phyloP scores from a whole-genome alignment of 176 grass and related monocot genomes.

The Raddia guianensis region DNA sequence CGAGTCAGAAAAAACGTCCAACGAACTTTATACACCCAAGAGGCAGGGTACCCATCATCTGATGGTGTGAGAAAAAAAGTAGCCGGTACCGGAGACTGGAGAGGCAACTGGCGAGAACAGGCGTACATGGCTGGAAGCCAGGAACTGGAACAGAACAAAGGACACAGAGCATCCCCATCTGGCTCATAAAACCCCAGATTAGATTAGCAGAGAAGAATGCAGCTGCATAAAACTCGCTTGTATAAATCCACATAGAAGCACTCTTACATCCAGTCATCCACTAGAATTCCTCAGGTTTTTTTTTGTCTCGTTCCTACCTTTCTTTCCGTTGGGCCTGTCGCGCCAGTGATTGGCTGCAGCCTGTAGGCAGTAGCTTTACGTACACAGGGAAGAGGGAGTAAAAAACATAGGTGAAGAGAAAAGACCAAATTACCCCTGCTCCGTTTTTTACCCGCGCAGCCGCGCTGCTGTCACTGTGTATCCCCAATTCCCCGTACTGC shows the following conservation, averaged over 20 bases:
- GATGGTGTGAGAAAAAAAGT: neutral
- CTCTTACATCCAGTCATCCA: neutral
- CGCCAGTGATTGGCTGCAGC: neutral
- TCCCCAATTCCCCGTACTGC: neutral
- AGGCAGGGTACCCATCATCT: slow-evolving; percentile 6
- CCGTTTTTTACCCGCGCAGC: neutral
- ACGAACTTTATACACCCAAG: slow-evolving; percentile 38
- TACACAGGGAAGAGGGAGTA: neutral
- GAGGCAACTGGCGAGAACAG: neutral
- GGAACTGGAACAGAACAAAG: neutral
- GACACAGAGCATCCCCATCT: too few species aligned
- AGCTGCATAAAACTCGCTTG: neutral
- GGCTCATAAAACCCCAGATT: neutral
- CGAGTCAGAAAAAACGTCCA: slow-evolving; percentile 31
- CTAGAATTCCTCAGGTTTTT: neutral
- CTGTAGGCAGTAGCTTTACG: too few species aligned
- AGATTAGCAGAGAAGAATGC: neutral
- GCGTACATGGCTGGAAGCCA: neutral
- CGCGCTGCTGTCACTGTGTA: slow-evolving; percentile 32
- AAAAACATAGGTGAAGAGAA: neutral
- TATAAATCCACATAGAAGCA: slow-evolving; percentile 8
- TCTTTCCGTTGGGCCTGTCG: slow-evolving; percentile 22
- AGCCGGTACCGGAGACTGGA: neutral
- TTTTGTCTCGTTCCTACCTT: slow-evolving; percentile 18
- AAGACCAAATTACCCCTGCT: neutral